Base-by-base conservation (phyloP, 2,329 filamentous ascomycete species). In the Penicillium sclerotiorum region DNA sequence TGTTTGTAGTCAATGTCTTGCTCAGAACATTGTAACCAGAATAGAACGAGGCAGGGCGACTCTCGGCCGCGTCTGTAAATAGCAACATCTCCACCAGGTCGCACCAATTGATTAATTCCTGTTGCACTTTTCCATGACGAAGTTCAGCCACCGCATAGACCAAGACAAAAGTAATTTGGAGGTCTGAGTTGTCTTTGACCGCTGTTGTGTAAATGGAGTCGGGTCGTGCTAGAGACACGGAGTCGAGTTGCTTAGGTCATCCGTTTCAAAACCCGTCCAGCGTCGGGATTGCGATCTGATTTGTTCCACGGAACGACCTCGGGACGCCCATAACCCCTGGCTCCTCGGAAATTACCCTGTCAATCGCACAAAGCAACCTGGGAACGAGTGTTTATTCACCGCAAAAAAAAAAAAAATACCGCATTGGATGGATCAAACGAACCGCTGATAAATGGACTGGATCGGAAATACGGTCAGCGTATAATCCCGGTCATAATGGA, bases 41-140 rank as follows among this genome's bases (percentile, higher is more conserved):
- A n/a, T n/a, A n/a, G 12, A 17, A n/a, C 12, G 17, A 27, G 33
- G 28, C 33, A 42, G 27, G 28, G 40, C 40, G 42, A 36, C 21
- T 13, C 23, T 22, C 22, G 22, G 12, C 42, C 39, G 36, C 32
- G 12, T 41, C 52, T 44, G 50, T 48, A 53, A 55, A 55, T 56
- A 57, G 53, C 17, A 56, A 50, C 23, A 12, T 40, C 55, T 49
- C 57, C 55, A 58, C 50, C 12, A 15, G 13, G n/a, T 9, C 18
- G 18, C 18, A n/a, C 27, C 20, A 25, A 38, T 35, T 40, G 36
- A 42, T 21, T n/a, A 17, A 22, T 28, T 8, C 33, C 15, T 8
- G 22, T 9, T 20, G 20, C 18, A 15, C 8, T 22, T 20, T 6
- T 15, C 17, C 12, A 18, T 36, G n/a, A 17, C 20, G n/a, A 35